Evolutionary conservation across 2,329 filamentous ascomycete genomes (phyloP).

Genomic region (Cytospora mali): DNA sequence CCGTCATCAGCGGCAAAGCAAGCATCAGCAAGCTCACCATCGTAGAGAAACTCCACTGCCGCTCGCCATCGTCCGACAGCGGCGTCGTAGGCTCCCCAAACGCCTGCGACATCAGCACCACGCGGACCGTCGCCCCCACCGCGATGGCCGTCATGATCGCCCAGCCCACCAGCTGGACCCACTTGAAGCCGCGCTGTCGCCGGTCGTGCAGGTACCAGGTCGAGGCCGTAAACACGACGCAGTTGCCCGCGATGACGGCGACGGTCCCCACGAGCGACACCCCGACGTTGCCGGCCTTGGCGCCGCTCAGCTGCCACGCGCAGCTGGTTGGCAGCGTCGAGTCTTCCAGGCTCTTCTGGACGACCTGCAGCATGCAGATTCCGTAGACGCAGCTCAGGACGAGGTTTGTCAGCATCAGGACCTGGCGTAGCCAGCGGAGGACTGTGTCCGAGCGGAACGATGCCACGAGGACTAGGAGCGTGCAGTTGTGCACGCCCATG

Average conservation of each 20-base stretch:
- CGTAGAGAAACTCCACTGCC: slow-evolving; percentile 65
- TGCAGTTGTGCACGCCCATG: slow-evolving; percentile 67
- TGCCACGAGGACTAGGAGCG: slow-evolving; percentile 64
- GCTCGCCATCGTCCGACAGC: slow-evolving; percentile 56
- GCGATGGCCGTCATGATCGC: slow-evolving; percentile 60
- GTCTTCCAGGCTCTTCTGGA: slow-evolving; percentile 50
- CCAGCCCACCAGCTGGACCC: slow-evolving; percentile 56
- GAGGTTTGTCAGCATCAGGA: slow-evolving; percentile 68
- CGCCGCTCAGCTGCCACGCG: slow-evolving; percentile 53
- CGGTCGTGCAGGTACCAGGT: slow-evolving; percentile 67
- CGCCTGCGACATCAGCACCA: slow-evolving; percentile 61
- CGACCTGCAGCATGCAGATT: slow-evolving; percentile 58
- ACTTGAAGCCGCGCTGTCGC: slow-evolving; percentile 55
- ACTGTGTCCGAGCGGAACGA: slow-evolving; percentile 70
- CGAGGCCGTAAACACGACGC: slow-evolving; percentile 58
- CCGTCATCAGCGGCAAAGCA: slow-evolving; percentile 60
- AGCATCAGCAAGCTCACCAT: slow-evolving; percentile 62
- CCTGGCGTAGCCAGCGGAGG: slow-evolving; percentile 65
- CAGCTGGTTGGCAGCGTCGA: slow-evolving; percentile 61
- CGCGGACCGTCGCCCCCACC: slow-evolving; percentile 59
- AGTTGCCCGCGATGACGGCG: slow-evolving; percentile 61
- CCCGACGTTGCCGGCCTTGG: slow-evolving; percentile 43
- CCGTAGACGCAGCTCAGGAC: slow-evolving; percentile 59
- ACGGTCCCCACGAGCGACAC: slow-evolving; percentile 62
- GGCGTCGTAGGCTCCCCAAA: slow-evolving; percentile 57